Percentiles rank a stretch among this genome's conserved stretches.
Evolutionary conservation across 2,329 filamentous ascomycete genomes (phyloP).

Genomic region (Coniochaeta hoffmannii): DNA sequence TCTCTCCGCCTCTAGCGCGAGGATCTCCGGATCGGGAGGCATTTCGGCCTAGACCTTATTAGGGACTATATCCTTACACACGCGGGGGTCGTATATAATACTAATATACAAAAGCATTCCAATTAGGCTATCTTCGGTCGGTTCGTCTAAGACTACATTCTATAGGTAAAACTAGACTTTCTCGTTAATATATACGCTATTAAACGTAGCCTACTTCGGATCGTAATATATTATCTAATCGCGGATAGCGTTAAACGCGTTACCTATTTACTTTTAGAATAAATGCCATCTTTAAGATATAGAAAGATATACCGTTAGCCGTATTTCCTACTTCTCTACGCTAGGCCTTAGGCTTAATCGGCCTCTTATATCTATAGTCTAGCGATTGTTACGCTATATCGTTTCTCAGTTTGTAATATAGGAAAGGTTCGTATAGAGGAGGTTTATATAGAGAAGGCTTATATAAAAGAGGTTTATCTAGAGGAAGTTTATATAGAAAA

Average conservation of each 20-base stretch:
- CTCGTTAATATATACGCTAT: conserved; percentile 20
- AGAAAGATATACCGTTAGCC: neutral
- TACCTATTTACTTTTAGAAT: neutral
- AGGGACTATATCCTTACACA: conserved; percentile 20
- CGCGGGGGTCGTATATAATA: conserved; percentile 18
- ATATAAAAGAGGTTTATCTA: no score
- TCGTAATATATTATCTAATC: conserved; percentile 22
- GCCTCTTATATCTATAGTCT: conserved; percentile 5
- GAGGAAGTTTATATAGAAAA: no score
- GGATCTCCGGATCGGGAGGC: neutral
- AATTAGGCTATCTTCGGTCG: conserved; percentile 14
- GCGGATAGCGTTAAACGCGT: neutral
- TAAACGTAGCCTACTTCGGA: conserved; percentile 19
- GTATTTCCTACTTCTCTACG: conserved; percentile 16
- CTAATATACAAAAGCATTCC: conserved; percentile 16
- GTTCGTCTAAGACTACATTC: conserved; percentile 19
- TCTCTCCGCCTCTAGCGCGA: neutral
- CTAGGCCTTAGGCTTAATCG: conserved; percentile 7
- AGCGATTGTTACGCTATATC: conserved; percentile 18
- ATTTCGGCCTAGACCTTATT: conserved; percentile 17
- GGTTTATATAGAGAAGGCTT: no score
- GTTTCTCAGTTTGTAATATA: conserved; percentile 18
- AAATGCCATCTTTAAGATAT: neutral
- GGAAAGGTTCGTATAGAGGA: conserved; percentile 15
- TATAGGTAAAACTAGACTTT: conserved; percentile 20